Conservation (phyloP, 2,329 filamentous ascomycete species). For the Talaromyces sp. region DNA sequence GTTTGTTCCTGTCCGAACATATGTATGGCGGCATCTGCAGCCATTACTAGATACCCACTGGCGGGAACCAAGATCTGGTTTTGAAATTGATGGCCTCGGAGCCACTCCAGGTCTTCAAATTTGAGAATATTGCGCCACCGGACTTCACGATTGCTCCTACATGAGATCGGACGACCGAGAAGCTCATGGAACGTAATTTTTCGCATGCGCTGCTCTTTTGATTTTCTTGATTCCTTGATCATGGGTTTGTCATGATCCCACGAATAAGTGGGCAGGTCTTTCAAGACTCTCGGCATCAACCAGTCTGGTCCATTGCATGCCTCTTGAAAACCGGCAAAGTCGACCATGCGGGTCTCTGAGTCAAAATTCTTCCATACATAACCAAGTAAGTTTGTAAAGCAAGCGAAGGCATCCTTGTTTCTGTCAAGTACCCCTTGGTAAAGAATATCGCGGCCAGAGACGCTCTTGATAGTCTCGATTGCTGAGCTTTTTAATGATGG, state of each 20-base stretch:
- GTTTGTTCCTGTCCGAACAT: conserved; percentile 1
- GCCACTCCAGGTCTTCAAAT: conserved; percentile 32
- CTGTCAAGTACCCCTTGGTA: conserved; percentile 21
- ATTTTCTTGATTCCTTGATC: conserved; percentile 43
- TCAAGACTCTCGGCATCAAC: conserved; percentile 11
- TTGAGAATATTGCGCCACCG: conserved; percentile 32
- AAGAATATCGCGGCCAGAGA: conserved; percentile 5
- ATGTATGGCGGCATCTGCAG: conserved; percentile 23
- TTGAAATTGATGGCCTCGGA: conserved; percentile 31
- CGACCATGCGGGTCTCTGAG: no score
- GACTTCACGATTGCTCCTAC: conserved; percentile 21
- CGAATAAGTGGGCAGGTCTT: conserved; percentile 40
- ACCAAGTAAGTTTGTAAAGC: conserved; percentile 19
- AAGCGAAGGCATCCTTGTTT: conserved; percentile 15
- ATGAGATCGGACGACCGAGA: conserved; percentile 22
- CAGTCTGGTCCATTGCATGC: neutral
- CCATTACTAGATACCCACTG: conserved; percentile 26
- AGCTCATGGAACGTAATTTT: conserved; percentile 26
- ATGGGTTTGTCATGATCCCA: conserved; percentile 46
- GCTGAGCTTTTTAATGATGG: conserved; percentile 28
- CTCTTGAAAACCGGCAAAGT: conserved; percentile 1
- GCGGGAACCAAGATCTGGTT: conserved; percentile 24
- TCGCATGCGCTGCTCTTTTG: conserved; percentile 39
- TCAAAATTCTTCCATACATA: conserved; percentile 17
- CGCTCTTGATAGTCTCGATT: conserved; percentile 18